Evolutionary conservation across 2,329 filamentous ascomycete species (phyloP).

Genomic region (Aspergillus sp.): DNA sequence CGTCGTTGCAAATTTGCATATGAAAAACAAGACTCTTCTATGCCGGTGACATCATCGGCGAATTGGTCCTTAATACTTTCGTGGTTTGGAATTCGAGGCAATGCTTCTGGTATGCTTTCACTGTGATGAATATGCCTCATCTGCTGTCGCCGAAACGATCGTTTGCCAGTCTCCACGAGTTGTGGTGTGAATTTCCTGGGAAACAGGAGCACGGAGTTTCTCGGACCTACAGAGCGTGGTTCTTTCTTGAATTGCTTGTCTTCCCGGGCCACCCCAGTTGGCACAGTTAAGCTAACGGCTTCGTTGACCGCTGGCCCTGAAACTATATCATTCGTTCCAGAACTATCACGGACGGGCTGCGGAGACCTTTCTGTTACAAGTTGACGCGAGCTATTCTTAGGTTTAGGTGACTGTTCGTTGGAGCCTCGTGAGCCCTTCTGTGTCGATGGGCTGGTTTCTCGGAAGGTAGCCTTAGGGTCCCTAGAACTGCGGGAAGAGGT

Average conservation of each 20-base stretch:
- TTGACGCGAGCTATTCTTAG: neutral
- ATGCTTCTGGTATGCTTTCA: conserved; percentile 18
- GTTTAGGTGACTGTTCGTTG: neutral
- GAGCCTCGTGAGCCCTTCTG: neutral
- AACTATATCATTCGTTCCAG: neutral
- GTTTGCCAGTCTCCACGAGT: conserved; percentile 35
- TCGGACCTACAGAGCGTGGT: neutral
- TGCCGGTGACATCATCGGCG: neutral
- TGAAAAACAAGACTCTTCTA: conserved; percentile 47
- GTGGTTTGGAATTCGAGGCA: conserved; percentile 1
- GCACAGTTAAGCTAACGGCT: neutral
- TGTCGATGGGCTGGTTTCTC: neutral
- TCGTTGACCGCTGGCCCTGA: neutral
- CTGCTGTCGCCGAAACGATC: conserved; percentile 29
- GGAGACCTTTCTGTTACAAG: neutral
- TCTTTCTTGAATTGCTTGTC: neutral
- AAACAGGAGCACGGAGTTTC: neutral
- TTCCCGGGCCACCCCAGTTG: conserved; percentile 15
- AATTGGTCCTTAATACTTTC: neutral
- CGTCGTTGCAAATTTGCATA: conserved; percentile 44
- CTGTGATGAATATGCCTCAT: conserved; percentile 38
- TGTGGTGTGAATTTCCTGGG: conserved; percentile 35
- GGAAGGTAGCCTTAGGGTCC: conserved; percentile 16
- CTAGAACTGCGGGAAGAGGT: conserved; percentile 44
- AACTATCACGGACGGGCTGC: neutral